Evolutionary conservation across 495 filamentous ascomycete genomes (phyloP), one percentile per base, ranked within the genome.

Genomic region (Neurospora tetrasperma): DNA sequence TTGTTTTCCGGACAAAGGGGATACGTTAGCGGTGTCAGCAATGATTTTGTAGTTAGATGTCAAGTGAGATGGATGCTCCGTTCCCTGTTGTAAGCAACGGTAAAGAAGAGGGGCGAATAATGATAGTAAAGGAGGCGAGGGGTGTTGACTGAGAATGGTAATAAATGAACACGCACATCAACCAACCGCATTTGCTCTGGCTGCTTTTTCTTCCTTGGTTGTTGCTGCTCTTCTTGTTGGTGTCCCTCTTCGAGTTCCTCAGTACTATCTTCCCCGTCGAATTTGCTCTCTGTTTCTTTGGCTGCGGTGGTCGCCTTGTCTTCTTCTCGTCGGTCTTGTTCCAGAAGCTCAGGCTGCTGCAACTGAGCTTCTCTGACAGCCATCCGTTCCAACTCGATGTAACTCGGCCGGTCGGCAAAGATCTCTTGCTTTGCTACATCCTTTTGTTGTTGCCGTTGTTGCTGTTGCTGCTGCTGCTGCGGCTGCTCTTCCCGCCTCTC

Each of bases 321-420:
- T 14, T 35, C 48, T 1, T 40, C 39, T 40, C 8, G 39, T 40
- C 5, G 54, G 20, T 59, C 11, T 27, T 66, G 54, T 18, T 66
- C 27, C 23, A 18, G 1, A 66, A 35, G 14, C 0, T 66, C 27
- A 14, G 12, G 54, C 54, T 66, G 54, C 54, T 66, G 54, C 27
- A 66, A 1, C 38, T 72, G 73, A 0, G 75, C 71, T n/a, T 79
- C 78, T 11, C 74, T 69, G 35, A 80, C 80, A 72, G 81, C 78
- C 59, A 80, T 80, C 66, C 84, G 75, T 71, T 89, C 87, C 43
- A 83, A 38, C 72, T 89, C 88, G 42, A 88, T 86, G 71, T 88
- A 89, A 73, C 87, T 87, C 46, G 78, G 83, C 31, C 80, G 76
- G 6, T 84, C 82, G 14, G 59, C 71, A 11, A 82, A 43, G n/a